phyloP scores from a whole-genome alignment of 176 grass and related monocot genomes.

The Avena sativa region DNA sequence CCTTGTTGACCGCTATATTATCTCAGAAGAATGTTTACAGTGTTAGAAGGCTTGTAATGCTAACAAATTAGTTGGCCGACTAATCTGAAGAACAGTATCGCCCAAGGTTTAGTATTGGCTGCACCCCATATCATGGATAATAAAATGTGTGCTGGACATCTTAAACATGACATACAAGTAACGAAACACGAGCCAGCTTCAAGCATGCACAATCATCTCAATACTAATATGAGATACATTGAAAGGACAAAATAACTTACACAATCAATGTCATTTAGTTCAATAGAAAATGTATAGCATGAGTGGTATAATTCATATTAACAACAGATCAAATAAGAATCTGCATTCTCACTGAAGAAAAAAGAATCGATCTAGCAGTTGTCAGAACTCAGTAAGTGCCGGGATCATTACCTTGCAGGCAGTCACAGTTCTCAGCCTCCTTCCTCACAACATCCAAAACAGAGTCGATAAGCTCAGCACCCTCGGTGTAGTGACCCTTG shows the following conservation, averaged over 20 bases:
- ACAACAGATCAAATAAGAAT: neutral
- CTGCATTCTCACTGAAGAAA: neutral
- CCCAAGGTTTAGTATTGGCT: neutral
- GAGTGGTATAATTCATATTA: neutral
- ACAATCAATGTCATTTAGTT: neutral
- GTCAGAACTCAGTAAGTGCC: neutral
- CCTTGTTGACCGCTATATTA: neutral
- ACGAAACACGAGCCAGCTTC: neutral
- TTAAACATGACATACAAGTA: neutral
- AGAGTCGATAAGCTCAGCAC: constrained; percentile 79
- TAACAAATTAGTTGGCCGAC: neutral
- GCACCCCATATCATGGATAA: neutral
- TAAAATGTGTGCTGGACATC: neutral
- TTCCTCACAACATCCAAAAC: constrained; percentile 84
- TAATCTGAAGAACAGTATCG: neutral
- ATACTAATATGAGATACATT: neutral
- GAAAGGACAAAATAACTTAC: neutral
- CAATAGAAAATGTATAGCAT: neutral
- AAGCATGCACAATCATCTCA: neutral
- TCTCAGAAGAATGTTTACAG: neutral
- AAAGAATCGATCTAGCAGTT: too few species aligned
- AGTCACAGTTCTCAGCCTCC: constrained; percentile 82
- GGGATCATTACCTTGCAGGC: constrained; percentile 63
- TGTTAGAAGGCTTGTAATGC: neutral
- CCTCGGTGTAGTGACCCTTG: constrained; percentile 78